These are phyloP conservation scores for Retiboletus flavoniger DNA, from an alignment of 1,284 basidiomycete genomes.

Conservation along the genomic window DNA sequence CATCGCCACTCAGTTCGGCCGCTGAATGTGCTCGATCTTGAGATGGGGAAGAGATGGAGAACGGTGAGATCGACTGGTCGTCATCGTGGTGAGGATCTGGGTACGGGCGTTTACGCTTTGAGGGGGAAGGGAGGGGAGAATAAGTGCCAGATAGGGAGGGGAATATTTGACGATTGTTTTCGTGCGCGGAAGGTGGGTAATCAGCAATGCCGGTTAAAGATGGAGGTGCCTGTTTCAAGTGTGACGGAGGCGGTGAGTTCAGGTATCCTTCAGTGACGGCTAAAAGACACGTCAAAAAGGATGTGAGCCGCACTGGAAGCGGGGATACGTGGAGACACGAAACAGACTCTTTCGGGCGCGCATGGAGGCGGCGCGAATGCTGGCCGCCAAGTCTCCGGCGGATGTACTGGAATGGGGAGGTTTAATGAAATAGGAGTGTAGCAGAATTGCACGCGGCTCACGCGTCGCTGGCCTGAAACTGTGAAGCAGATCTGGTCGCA, in stretches of 20 bases:
- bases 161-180: conserved; percentile 34
- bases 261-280: conserved; percentile 36
- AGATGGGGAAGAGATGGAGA: conserved; percentile 15
- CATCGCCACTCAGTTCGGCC: conserved; percentile 29
- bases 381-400: conserved; percentile 28
- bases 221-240: conserved; percentile 33
- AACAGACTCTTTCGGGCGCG: conserved; percentile 36
- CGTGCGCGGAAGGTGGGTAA: conserved; percentile 32
- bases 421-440: conserved; percentile 1
- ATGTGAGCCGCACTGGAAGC: conserved; percentile 31
- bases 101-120: conserved; percentile 34
- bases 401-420: conserved; percentile 14
- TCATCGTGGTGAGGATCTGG: conserved; percentile 28
- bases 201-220: conserved; percentile 18
- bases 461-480: conserved; percentile 22
- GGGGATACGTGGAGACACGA: conserved; percentile 18
- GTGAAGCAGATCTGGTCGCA: conserved; percentile 33
- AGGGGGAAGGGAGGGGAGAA: conserved; percentile 34
- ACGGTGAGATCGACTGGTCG: conserved; percentile 17
- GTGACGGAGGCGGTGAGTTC: conserved; percentile 29
- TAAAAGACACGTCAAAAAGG: conserved; percentile 24
- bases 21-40: conserved; percentile 26
- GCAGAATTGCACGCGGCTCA: conserved; percentile 15
- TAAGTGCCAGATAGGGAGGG: conserved; percentile 23
- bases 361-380: conserved; percentile 35